Conservation (phyloP, 2,329 filamentous ascomycete genomes). For the Samsoniella hepiali region DNA sequence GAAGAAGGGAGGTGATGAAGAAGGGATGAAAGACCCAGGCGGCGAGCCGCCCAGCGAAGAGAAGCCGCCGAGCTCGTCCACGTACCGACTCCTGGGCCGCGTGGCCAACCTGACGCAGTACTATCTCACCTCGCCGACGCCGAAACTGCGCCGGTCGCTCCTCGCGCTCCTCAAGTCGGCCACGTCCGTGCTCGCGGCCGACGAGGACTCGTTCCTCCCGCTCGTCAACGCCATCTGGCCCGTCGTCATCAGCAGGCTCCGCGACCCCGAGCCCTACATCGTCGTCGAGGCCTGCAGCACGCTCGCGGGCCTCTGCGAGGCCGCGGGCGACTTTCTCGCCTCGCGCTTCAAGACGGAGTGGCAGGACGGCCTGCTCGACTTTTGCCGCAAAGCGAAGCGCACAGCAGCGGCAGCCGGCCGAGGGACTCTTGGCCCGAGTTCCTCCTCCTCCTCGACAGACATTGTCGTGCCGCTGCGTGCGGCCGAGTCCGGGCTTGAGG, state of each 20-base stretch:
- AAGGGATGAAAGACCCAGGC: slow-evolving; percentile 32
- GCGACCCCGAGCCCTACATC: slow-evolving; percentile 66
- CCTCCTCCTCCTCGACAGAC: not conserved
- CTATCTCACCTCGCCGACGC: slow-evolving; percentile 82
- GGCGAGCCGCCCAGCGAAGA: slow-evolving; percentile 30
- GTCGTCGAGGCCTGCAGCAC: slow-evolving; percentile 67
- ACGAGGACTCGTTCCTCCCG: slow-evolving; percentile 83
- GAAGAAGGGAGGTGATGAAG: slow-evolving; percentile 27
- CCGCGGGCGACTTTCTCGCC: slow-evolving; percentile 77
- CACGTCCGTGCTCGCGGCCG: slow-evolving; percentile 65
- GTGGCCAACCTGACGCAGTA: slow-evolving; percentile 84
- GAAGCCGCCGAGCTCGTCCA: slow-evolving; percentile 67
- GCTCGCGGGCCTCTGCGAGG: slow-evolving; percentile 63
- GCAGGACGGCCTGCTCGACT: slow-evolving; percentile 51
- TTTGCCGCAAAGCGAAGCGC: slow-evolving; percentile 44
- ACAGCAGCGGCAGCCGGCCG: slow-evolving; percentile 28
- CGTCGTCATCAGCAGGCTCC: slow-evolving; percentile 65
- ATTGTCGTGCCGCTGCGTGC: slow-evolving; percentile 34
- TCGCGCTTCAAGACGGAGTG: slow-evolving; percentile 74
- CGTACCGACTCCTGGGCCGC: slow-evolving; percentile 75
- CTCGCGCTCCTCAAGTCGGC: slow-evolving; percentile 73
- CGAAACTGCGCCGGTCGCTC: slow-evolving; percentile 72
- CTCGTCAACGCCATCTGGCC: slow-evolving; percentile 91
- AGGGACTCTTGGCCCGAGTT: slow-evolving; percentile 18
- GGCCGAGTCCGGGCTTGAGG: slow-evolving; percentile 21